Evolutionary conservation across 2,329 filamentous ascomycete genomes (phyloP).

Genomic region (Clarireedia homoeocarpa): DNA sequence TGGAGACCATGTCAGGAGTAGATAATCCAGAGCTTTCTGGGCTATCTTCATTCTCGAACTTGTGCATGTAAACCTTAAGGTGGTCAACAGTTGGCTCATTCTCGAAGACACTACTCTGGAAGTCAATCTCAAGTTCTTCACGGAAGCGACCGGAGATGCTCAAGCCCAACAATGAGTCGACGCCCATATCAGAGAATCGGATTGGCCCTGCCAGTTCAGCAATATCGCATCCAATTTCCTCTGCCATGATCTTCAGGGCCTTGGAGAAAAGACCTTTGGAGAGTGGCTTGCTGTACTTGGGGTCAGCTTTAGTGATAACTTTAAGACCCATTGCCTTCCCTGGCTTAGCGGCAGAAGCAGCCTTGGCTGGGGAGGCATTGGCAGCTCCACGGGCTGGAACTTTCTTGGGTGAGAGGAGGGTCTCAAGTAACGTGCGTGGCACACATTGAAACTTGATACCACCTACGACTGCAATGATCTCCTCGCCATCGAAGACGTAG

Average conservation of each 20-base stretch:
- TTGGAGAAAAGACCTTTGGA: conserved; percentile 12
- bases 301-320: not conserved
- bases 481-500: conserved; percentile 30
- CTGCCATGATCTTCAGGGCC: conserved; percentile 48
- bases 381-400: not conserved
- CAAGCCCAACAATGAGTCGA: conserved; percentile 52
- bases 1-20: conserved; percentile 4
- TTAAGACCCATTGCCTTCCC: not conserved
- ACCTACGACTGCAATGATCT: conserved; percentile 29
- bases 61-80: conserved; percentile 8
- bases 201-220: conserved; percentile 48
- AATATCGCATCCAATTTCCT: conserved; percentile 46
- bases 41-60: not conserved
- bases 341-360: not conserved
- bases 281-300: conserved; percentile 23
- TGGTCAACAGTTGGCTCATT: conserved; percentile 13
- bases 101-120: conserved; percentile 41
- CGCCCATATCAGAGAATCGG: conserved; percentile 46
- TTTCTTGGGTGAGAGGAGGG: conserved; percentile 7
- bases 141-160: conserved; percentile 48
- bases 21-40: conserved; percentile 1
- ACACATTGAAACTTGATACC: conserved; percentile 21
- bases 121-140: conserved; percentile 47
- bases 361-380: not conserved
- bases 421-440: conserved; percentile 9